phyloP scores from a whole-genome alignment of 495 filamentous ascomycete species.

The Haplographium delicatum region DNA sequence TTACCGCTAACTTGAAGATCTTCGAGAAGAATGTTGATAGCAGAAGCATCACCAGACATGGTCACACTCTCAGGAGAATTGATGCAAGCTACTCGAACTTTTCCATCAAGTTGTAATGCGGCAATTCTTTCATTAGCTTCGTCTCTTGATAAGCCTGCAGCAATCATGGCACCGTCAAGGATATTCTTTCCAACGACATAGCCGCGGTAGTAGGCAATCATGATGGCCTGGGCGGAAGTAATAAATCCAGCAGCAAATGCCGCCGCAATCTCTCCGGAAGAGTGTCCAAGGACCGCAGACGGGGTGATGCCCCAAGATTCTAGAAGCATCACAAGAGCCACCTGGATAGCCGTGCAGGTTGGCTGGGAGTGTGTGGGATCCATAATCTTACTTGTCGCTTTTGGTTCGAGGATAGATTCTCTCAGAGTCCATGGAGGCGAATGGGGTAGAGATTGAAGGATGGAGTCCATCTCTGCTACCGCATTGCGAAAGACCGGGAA shows the following conservation, averaged over 20 bases:
- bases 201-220: conserved; percentile 44
- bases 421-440: background rate
- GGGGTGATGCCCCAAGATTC: conserved; percentile 48
- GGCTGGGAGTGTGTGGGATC: conserved; percentile 29
- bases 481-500: conserved; percentile 32
- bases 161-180: conserved; percentile 43
- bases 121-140: conserved; percentile 34
- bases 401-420: conserved; percentile 23
- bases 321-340: conserved; percentile 51
- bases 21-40: conserved; percentile 37
- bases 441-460: conserved; percentile 19
- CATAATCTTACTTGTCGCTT: conserved; percentile 30
- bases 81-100: conserved; percentile 38
- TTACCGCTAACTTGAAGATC: conserved; percentile 30
- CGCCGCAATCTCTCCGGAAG: conserved; percentile 59
- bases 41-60: conserved; percentile 43
- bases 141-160: conserved; percentile 40
- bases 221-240: conserved; percentile 45
- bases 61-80: conserved; percentile 57
- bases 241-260: conserved; percentile 46
- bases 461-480: conserved; percentile 30
- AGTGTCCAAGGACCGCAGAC: conserved; percentile 54
- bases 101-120: conserved; percentile 3
- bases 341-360: conserved; percentile 47
- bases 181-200: background rate